These are phyloP conservation scores for Russula lepida DNA, from an alignment of 768 basidiomycete genomes.

Conservation along the genomic window DNA sequence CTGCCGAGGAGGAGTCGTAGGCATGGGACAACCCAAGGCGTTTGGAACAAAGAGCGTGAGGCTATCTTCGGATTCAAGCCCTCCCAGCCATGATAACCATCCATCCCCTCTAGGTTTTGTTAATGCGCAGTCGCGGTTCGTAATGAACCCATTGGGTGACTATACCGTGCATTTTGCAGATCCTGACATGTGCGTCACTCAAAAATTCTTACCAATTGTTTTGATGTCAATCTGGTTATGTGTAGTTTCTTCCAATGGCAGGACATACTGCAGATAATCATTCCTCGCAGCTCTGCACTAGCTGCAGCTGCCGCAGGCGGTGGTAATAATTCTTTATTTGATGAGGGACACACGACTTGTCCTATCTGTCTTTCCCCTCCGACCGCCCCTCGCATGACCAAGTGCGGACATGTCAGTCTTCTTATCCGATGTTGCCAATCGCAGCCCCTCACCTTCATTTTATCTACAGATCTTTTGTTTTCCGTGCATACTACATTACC, in stretches of 20 bases:
- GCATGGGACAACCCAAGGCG: slow-evolving; percentile 49
- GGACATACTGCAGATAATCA: slow-evolving; percentile 89
- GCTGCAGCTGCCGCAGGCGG: slow-evolving; percentile 47
- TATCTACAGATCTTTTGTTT: slow-evolving; percentile 77
- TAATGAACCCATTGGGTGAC: slow-evolving; percentile 86
- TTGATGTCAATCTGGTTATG: background rate
- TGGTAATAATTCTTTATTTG: slow-evolving; percentile 35
- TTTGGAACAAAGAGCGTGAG: slow-evolving; percentile 92
- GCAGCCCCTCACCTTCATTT: slow-evolving; percentile 15
- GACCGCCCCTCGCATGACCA: slow-evolving; percentile 86
- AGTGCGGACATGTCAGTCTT: slow-evolving; percentile 88
- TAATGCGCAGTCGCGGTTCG: slow-evolving; percentile 93
- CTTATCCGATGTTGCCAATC: slow-evolving; percentile 1
- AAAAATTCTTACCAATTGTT: slow-evolving; percentile 14
- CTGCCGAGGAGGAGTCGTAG: slow-evolving; percentile 72
- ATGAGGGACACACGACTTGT: slow-evolving; percentile 66
- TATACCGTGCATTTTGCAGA: slow-evolving; percentile 96
- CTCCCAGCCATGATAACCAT: slow-evolving; percentile 13
- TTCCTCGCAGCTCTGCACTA: slow-evolving; percentile 74
- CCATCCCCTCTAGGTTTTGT: slow-evolving; percentile 62
- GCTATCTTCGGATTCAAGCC: slow-evolving; percentile 21
- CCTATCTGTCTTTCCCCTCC: slow-evolving; percentile 95
- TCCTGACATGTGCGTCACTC: slow-evolving; percentile 77
- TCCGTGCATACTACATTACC: slow-evolving; percentile 87
- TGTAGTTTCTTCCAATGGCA: slow-evolving; percentile 90